Base-by-base conservation (phyloP, 495 filamentous ascomycete species). In the Daldinia decipiens region DNA sequence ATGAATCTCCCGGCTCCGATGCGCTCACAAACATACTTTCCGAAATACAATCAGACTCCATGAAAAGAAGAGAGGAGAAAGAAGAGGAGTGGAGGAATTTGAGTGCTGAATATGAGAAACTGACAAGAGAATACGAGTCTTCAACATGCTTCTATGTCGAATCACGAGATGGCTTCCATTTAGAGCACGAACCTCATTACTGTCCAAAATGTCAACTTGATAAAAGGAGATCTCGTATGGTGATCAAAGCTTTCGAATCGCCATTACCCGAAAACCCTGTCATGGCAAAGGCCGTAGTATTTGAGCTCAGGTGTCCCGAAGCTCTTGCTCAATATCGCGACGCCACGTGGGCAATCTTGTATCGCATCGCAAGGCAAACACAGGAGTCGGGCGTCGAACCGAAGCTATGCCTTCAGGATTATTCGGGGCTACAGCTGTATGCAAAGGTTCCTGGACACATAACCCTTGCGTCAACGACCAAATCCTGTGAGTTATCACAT, bases 311-410 rank as follows among this genome's bases (percentile, higher is more conserved):
- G 13, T 77, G 76, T 50, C 82, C 81, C 4, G 51, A 66, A 19
- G 65, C 59, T 2, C 78, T 85, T 47, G 65, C 75, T 17, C 66
- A 65, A 0, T 87, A 85, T 65, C 79, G 84, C 9, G 80, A 87
- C 67, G 73, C 74, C 3, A 85, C 82, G 6, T 83, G 79, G 81
- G 61, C 62, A 17, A 67, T 83, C 9, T 53, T 79, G 3, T 65
- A 68, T 3, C 54, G 55, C 11, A 59, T 79, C 11, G 78, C 68
- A 17, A 67, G 26, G 21, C 51, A 51, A n/a, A 47, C 17, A 8
- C 56, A 63, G 11, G 47, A 64, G 11, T 19, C 32, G 7, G 65
- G 62, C 0, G 38, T 67, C 1, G 5, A 57, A 19, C 76, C 79
- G 11, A 78, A 38, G 36, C 50, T 72, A 21, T 54, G 55, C 6